Evolutionary conservation across 192 early-diverging fungal genomes (phyloP).

Genomic region (Backusella tarrabulga): DNA sequence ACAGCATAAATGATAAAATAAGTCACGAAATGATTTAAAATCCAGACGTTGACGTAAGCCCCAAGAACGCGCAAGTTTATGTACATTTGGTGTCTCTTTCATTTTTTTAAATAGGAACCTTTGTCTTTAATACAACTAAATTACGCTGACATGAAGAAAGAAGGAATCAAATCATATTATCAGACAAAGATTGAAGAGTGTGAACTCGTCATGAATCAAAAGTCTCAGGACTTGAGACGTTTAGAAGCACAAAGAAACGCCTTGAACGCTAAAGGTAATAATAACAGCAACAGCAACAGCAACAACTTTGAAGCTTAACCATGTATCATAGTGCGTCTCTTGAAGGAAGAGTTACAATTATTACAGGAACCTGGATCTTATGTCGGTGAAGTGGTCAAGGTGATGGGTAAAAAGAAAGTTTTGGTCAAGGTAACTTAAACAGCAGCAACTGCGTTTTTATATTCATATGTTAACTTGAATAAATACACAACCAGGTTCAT

Average conservation of each 20-base stretch:
- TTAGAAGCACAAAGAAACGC: constrained; percentile 98
- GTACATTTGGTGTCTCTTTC: neutral
- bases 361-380: constrained; percentile 96
- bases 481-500: constrained; percentile 57
- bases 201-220: constrained; percentile 84
- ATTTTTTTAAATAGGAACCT: neutral
- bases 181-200: constrained; percentile 82
- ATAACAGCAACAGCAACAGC: neutral
- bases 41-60: neutral
- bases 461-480: too few species aligned
- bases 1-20: neutral
- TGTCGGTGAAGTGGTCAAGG: constrained; percentile 96
- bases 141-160: constrained; percentile 31
- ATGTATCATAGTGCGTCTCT: constrained; percentile 72
- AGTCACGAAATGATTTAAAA: neutral
- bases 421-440: constrained; percentile 63
- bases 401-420: constrained; percentile 98
- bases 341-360: constrained; percentile 94
- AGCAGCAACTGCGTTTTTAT: too few species aligned
- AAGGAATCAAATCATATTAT: constrained; percentile 74
- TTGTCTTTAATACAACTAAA: neutral
- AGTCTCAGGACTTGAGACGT: constrained; percentile 94
- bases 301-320: neutral
- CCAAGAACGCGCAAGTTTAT: constrained; percentile 9
- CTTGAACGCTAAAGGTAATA: constrained; percentile 88